Evolutionary conservation across 1,284 basidiomycete genomes (phyloP).

Genomic region (Calocybe gambosa): DNA sequence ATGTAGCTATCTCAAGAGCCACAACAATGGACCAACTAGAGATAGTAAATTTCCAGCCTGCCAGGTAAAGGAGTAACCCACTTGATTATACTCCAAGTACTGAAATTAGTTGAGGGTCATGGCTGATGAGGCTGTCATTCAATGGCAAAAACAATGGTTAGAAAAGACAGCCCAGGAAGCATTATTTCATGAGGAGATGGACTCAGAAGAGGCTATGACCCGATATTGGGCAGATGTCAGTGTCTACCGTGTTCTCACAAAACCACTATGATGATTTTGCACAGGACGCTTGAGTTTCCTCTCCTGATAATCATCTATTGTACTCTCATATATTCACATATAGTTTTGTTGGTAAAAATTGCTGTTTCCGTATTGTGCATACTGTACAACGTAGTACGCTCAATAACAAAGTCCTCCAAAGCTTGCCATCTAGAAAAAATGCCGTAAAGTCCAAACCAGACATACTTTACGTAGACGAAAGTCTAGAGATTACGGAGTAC

Average conservation of each 20-base stretch:
- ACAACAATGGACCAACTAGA: slow-evolving; percentile 79
- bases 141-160: slow-evolving; percentile 24
- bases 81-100: background rate
- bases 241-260: background rate
- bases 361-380: no score
- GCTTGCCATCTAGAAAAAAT: background rate
- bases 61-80: slow-evolving; percentile 44
- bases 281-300: no score
- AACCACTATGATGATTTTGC: background rate
- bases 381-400: no score
- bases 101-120: slow-evolving; percentile 20
- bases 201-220: slow-evolving; percentile 20
- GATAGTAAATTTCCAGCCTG: slow-evolving; percentile 72
- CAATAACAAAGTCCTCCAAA: no score
- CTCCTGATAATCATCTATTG: no score
- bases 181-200: slow-evolving; percentile 19
- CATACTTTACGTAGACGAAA: background rate
- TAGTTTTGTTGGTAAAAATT: no score
- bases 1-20: slow-evolving; percentile 89
- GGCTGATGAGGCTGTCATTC: slow-evolving; percentile 26
- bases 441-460: background rate
- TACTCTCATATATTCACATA: no score
- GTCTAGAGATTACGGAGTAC: background rate
- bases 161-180: slow-evolving; percentile 1
- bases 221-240: slow-evolving; percentile 12